Conservation (phyloP, 352 stramenopile species). For the Thraustochytrium striatum region DNA sequence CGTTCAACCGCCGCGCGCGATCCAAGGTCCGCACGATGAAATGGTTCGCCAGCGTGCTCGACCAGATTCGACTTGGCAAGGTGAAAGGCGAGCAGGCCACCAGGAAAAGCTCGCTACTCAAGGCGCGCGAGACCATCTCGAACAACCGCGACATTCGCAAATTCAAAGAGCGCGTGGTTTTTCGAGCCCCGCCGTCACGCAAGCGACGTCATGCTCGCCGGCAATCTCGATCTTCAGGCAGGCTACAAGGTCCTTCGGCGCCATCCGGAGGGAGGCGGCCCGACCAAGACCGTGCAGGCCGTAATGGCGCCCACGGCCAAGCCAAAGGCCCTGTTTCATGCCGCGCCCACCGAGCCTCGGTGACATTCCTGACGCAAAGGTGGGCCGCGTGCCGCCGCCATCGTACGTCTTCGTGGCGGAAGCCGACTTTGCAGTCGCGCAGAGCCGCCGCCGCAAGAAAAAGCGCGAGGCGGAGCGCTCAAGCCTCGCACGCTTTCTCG, state of each 20-base stretch:
- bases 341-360: neutral
- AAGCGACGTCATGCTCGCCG: neutral
- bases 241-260: constrained; percentile 38
- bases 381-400: constrained; percentile 9
- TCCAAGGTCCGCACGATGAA: constrained; percentile 72
- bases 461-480: neutral
- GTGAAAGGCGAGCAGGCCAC: constrained; percentile 15
- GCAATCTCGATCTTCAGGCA: neutral
- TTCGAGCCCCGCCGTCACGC: neutral
- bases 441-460: neutral
- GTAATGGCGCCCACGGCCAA: constrained; percentile 25
- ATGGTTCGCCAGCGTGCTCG: constrained; percentile 82
- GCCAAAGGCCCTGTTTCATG: constrained; percentile 10
- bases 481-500: too few relatives aligned
- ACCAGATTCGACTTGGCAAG: constrained; percentile 68
- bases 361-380: neutral
- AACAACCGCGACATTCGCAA: constrained; percentile 46
- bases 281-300: neutral
- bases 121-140: constrained; percentile 29
- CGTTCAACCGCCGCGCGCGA: constrained; percentile 78
- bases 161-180: constrained; percentile 30
- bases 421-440: neutral
- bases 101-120: constrained; percentile 26
- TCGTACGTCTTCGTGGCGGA: constrained; percentile 29
- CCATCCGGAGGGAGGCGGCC: neutral